A percentile compares a stretch with the other conserved stretches of the same genome.
Conservation (phyloP, 805 yeast species). For the Metschnikowia similis region DNA sequence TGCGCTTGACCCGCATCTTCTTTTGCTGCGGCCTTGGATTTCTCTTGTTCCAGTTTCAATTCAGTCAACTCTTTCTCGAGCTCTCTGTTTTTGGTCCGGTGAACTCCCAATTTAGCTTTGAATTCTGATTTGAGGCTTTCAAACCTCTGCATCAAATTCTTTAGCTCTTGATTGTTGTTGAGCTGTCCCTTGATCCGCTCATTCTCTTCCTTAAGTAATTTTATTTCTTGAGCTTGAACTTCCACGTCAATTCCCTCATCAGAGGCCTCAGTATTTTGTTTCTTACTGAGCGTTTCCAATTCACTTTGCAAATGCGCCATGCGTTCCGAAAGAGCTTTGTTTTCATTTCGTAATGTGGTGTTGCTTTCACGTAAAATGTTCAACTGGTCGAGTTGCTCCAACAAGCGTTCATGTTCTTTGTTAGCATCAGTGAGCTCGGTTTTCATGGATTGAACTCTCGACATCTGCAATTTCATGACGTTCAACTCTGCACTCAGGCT, state of each 20-base stretch:
- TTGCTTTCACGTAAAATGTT: slow-evolving; percentile 67
- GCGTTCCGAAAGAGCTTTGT: slow-evolving; percentile 19
- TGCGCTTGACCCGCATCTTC: slow-evolving; percentile 10
- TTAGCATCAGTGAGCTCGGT: slow-evolving; percentile 26
- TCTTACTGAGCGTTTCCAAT: slow-evolving; percentile 44
- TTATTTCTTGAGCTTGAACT: slow-evolving; percentile 48
- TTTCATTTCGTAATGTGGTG: slow-evolving; percentile 54
- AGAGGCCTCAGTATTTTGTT: slow-evolving; percentile 20
- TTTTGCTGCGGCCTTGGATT: slow-evolving; percentile 7
- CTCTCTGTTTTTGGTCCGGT: slow-evolving; percentile 25
- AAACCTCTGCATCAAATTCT: slow-evolving; percentile 28
- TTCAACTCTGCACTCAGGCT: slow-evolving; percentile 46
- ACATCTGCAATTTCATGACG: slow-evolving; percentile 48
- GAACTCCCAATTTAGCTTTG: slow-evolving; percentile 22
- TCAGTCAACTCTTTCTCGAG: slow-evolving; percentile 20
- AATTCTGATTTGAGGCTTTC: slow-evolving; percentile 27
- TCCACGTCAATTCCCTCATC: slow-evolving; percentile 29
- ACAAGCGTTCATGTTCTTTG: slow-evolving; percentile 43
- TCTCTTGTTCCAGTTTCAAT: slow-evolving; percentile 7
- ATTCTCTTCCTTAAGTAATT: slow-evolving; percentile 47
- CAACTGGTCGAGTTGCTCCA: slow-evolving; percentile 56
- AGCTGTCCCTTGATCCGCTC: slow-evolving; percentile 49
- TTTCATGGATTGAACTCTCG: slow-evolving; percentile 19
- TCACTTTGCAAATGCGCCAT: slow-evolving; percentile 37
- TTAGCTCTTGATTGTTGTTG: slow-evolving; percentile 21